Conservation (phyloP, 2,329 filamentous ascomycete genomes). For the Epicoccum nigrum region DNA sequence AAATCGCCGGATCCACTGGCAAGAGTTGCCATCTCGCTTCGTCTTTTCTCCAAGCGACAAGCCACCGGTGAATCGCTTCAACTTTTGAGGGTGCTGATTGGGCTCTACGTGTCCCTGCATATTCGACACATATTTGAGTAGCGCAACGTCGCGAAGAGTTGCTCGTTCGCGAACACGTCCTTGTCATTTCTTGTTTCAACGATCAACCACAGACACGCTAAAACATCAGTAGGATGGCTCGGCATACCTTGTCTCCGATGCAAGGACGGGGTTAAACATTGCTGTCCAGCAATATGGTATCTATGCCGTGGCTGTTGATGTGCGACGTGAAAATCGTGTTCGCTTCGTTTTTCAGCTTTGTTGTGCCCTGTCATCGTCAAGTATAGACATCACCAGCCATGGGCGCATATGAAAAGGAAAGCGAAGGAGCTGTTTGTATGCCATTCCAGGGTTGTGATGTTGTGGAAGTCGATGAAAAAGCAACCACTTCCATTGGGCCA, state of each 20-base stretch:
- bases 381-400: too few relatives aligned
- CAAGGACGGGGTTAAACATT: neutral
- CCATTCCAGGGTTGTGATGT: too few relatives aligned
- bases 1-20: conserved; percentile 9
- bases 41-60: neutral
- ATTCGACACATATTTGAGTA: neutral
- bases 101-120: neutral
- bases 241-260: conserved; percentile 1
- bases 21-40: conserved; percentile 5
- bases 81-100: neutral
- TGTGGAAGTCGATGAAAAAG: too few relatives aligned
- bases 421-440: too few relatives aligned
- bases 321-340: neutral
- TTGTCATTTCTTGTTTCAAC: neutral
- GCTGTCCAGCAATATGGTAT: neutral
- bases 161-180: neutral
- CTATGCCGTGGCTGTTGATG: neutral
- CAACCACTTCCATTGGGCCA: neutral
- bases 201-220: conserved; percentile 13
- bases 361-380: too few relatives aligned
- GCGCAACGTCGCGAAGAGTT: conserved; percentile 5
- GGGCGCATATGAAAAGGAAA: too few relatives aligned
- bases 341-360: too few relatives aligned
- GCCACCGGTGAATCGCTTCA: neutral
- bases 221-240: conserved; percentile 1